phyloP scores from a whole-genome alignment of 768 basidiomycete genomes.

The Xanthoconium stramineum region DNA sequence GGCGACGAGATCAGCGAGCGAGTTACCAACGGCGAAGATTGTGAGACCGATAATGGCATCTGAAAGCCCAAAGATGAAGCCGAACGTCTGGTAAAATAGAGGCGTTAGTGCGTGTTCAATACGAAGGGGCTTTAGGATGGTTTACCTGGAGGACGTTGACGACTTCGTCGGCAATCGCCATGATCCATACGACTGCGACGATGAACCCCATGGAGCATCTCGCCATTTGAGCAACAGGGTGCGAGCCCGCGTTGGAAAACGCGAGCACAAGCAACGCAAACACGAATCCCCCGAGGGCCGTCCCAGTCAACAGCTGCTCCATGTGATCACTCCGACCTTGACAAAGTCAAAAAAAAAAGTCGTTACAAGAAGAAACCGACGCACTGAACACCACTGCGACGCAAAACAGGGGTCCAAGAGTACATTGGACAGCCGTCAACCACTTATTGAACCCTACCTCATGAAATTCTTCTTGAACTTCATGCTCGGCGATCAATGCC shows the following conservation, averaged over 20 bases:
- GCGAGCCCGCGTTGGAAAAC: constrained; percentile 57
- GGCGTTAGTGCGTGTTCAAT: not conserved
- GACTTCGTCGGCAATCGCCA: constrained; percentile 96
- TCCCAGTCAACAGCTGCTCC: constrained; percentile 52
- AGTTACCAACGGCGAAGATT: constrained; percentile 96
- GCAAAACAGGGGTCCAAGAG: constrained; percentile 78
- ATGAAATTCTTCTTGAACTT: constrained; percentile 65
- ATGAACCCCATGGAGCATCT: constrained; percentile 90
- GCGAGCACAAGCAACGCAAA: constrained; percentile 54
- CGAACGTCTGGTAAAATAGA: constrained; percentile 64
- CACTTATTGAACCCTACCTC: constrained; percentile 72
- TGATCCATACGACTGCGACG: constrained; percentile 94
- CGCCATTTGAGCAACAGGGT: constrained; percentile 56
- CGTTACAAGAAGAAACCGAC: constrained; percentile 26
- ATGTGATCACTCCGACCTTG: constrained; percentile 38
- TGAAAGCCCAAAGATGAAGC: constrained; percentile 90
- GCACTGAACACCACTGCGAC: constrained; percentile 73
- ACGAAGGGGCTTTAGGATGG: not conserved
- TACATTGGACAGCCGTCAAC: constrained; percentile 82
- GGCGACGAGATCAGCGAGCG: constrained; percentile 93
- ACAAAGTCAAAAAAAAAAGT: not conserved
- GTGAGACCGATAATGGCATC: constrained; percentile 97
- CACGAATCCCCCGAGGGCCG: constrained; percentile 51
- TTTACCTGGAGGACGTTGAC: constrained; percentile 84
- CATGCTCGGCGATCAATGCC: constrained; percentile 69